Evolutionary conservation across 495 filamentous ascomycete genomes (phyloP).

Genomic region (Cercophora sp.): DNA sequence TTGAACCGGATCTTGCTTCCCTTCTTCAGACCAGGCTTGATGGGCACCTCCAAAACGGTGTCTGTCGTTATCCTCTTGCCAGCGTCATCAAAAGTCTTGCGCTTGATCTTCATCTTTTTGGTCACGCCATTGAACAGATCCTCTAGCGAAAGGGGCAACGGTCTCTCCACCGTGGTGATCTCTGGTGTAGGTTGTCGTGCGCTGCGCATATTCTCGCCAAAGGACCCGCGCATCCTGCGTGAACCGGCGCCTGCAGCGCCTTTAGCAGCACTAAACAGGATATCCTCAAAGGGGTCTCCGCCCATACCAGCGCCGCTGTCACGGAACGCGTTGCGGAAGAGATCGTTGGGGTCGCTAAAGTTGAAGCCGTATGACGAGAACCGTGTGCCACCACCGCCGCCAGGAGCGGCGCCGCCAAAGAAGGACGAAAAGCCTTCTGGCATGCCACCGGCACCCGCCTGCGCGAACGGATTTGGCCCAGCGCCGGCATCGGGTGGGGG

Average conservation of each 20-base stretch:
- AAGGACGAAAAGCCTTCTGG: slow-evolving; percentile 26
- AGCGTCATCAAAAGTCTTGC: slow-evolving; percentile 83
- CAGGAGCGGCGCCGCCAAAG: slow-evolving; percentile 22
- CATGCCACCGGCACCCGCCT: slow-evolving; percentile 38
- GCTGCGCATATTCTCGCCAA: slow-evolving; percentile 44
- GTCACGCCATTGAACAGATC: slow-evolving; percentile 79
- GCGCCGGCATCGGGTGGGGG: slow-evolving; percentile 54
- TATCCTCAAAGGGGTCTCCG: slow-evolving; percentile 20
- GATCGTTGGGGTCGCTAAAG: slow-evolving; percentile 77
- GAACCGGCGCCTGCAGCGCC: slow-evolving; percentile 30
- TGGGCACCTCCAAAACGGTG: slow-evolving; percentile 84
- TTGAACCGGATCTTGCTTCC: slow-evolving; percentile 97
- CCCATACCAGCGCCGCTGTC: slow-evolving; percentile 36
- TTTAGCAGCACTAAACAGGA: background rate
- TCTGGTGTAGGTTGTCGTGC: slow-evolving; percentile 65
- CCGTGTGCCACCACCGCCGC: slow-evolving; percentile 44
- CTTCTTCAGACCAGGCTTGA: slow-evolving; percentile 91
- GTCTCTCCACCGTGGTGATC: slow-evolving; percentile 83
- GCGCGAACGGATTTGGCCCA: slow-evolving; percentile 47
- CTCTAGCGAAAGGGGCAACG: slow-evolving; percentile 75
- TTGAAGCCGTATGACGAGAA: slow-evolving; percentile 74
- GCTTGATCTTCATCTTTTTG: slow-evolving; percentile 97
- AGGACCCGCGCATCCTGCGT: slow-evolving; percentile 35
- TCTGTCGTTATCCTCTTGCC: slow-evolving; percentile 84
- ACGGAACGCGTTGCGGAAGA: slow-evolving; percentile 78